These are phyloP conservation scores for Quercus parvula DNA, from an alignment of 306 rosid species.

Conservation along the genomic window DNA sequence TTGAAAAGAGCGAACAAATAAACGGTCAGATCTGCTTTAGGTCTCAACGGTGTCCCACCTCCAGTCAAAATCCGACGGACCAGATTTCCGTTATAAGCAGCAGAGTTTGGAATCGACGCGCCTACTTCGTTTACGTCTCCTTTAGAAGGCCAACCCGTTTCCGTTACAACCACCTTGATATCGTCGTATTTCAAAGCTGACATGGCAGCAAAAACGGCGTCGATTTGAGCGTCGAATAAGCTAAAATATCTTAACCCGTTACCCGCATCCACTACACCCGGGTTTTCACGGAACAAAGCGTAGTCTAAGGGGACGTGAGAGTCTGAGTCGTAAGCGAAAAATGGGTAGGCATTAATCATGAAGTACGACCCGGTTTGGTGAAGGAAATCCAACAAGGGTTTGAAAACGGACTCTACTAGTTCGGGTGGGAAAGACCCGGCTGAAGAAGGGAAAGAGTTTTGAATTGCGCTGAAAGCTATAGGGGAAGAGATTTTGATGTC, in stretches of 20 bases:
- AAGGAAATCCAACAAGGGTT: conserved; percentile 71
- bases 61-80: conserved; percentile 69
- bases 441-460: conserved; percentile 80
- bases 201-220: conserved; percentile 91
- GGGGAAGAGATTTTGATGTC: conserved; percentile 86
- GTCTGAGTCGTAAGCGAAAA: conserved; percentile 88
- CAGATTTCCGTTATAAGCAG: conserved; percentile 83
- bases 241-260: conserved; percentile 67
- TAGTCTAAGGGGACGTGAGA: conserved; percentile 78
- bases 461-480: conserved; percentile 77
- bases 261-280: conserved; percentile 81
- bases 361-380: conserved; percentile 75
- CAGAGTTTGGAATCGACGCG: conserved; percentile 76
- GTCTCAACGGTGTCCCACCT: conserved; percentile 77
- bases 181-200: conserved; percentile 65
- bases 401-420: conserved; percentile 58
- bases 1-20: conserved; percentile 85
- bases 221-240: conserved; percentile 92
- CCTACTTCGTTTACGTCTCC: conserved; percentile 82
- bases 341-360: conserved; percentile 94
- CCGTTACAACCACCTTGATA: conserved; percentile 60
- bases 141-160: conserved; percentile 90
- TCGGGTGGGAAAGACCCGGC: conserved; percentile 87
- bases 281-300: conserved; percentile 73
- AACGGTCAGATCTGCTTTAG: conserved; percentile 84